phyloP scores from a whole-genome alignment of 2,329 filamentous ascomycete species.

The Pseudocercospora vitis region DNA sequence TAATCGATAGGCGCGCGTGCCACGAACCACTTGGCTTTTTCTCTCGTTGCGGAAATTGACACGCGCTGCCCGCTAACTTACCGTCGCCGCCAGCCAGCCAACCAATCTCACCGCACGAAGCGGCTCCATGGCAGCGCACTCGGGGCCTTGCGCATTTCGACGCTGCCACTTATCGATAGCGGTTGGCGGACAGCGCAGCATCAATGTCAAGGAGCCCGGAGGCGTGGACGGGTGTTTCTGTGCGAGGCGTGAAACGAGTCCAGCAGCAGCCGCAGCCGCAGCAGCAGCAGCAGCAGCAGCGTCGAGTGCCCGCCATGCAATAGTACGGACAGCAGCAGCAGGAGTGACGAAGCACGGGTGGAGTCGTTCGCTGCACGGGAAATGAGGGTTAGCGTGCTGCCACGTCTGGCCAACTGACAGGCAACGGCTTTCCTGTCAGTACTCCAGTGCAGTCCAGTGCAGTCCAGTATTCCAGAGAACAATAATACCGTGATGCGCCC shows the following conservation, averaged over 20 bases:
- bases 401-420: background rate
- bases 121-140: background rate
- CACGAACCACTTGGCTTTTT: slow-evolving; percentile 15
- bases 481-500: no score
- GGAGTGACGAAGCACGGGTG: no score
- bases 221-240: background rate
- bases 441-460: no score
- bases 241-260: background rate
- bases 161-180: background rate
- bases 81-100: slow-evolving; percentile 11
- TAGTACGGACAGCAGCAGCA: background rate
- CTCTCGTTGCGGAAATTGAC: slow-evolving; percentile 18
- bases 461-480: background rate
- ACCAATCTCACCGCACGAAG: slow-evolving; percentile 6
- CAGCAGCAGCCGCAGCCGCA: background rate
- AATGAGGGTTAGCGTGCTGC: background rate
- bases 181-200: background rate
- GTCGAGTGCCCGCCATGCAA: background rate
- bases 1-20: slow-evolving; percentile 20
- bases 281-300: no score
- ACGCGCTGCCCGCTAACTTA: no score
- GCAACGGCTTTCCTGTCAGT: slow-evolving; percentile 8
- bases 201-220: no score
- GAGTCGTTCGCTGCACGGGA: background rate
- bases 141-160: background rate